These are phyloP conservation scores for Coemansia linderi DNA, from an alignment of 371 early-diverging fungal species.

Conservation along the genomic window DNA sequence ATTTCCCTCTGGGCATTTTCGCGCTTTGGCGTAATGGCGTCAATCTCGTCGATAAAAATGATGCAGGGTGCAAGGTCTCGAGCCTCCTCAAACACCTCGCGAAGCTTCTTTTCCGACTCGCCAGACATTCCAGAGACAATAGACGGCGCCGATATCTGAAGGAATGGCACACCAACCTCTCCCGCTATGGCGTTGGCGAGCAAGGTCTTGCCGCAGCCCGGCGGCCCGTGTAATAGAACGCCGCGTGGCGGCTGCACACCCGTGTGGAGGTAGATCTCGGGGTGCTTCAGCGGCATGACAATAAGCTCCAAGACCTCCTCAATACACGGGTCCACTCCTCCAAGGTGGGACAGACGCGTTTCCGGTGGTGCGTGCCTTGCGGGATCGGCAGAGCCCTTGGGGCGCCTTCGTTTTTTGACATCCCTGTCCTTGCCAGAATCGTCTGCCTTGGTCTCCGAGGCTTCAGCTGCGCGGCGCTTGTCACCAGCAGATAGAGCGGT, in stretches of 20 bases:
- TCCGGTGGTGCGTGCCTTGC: conserved; percentile 56
- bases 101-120: conserved; percentile 98
- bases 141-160: conserved; percentile 98
- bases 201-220: conserved; percentile 99
- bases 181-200: conserved; percentile 98
- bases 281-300: conserved; percentile 95
- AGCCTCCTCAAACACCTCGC: conserved; percentile 98
- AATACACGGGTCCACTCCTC: conserved; percentile 86
- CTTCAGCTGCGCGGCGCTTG: conserved; percentile 10
- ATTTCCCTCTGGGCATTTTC: conserved; percentile 99
- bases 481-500: background rate
- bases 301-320: conserved; percentile 95
- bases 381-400: conserved; percentile 40
- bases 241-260: conserved; percentile 98
- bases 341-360: conserved; percentile 76
- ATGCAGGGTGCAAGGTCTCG: conserved; percentile 88
- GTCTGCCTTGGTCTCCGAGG: background rate
- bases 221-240: conserved; percentile 98
- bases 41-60: conserved; percentile 99
- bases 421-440: conserved; percentile 6
- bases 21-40: conserved; percentile 99
- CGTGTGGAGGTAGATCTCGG: conserved; percentile 92
- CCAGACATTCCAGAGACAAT: conserved; percentile 99
- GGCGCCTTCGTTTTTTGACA: conserved; percentile 34
- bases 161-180: conserved; percentile 92